Evolutionary conservation across 2,329 filamentous ascomycete species (phyloP).

Genomic region (Pseudomassariella vexata): DNA sequence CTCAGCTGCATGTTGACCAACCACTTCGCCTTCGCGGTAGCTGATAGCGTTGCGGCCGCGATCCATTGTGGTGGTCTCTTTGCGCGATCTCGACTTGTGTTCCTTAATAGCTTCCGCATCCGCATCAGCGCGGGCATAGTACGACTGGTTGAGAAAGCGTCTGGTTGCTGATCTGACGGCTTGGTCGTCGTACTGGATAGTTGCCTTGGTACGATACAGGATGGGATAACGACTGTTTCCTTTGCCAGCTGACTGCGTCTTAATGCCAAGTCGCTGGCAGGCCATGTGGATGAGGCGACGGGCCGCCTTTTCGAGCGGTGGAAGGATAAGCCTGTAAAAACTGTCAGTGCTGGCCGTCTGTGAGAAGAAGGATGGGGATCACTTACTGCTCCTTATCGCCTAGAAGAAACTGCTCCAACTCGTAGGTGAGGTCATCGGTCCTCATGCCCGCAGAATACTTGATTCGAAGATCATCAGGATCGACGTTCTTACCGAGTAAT

Average conservation of each 20-base stretch:
- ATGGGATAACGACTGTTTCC: slow-evolving; percentile 70
- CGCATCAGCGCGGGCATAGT: slow-evolving; percentile 48
- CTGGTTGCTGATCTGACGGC: slow-evolving; percentile 43
- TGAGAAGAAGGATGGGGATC: background rate
- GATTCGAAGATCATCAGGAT: slow-evolving; percentile 53
- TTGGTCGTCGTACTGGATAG: slow-evolving; percentile 52
- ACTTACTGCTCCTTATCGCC: slow-evolving; percentile 57
- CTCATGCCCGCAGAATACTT: slow-evolving; percentile 72
- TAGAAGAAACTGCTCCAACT: slow-evolving; percentile 67
- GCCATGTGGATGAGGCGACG: slow-evolving; percentile 78
- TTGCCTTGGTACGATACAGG: slow-evolving; percentile 68
- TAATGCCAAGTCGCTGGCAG: slow-evolving; percentile 68
- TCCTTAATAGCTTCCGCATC: slow-evolving; percentile 21
- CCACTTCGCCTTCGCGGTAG: slow-evolving; percentile 80
- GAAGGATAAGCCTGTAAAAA: slow-evolving; percentile 58
- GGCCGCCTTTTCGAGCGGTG: slow-evolving; percentile 75
- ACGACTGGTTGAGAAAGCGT: slow-evolving; percentile 41
- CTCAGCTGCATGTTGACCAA: slow-evolving; percentile 80
- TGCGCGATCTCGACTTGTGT: slow-evolving; percentile 15
- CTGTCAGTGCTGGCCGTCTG: slow-evolving; percentile 3
- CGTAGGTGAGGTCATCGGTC: slow-evolving; percentile 63
- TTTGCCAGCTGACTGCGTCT: slow-evolving; percentile 75
- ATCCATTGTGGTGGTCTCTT: slow-evolving; percentile 3
- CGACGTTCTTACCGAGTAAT: slow-evolving; percentile 53
- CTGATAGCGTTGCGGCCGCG: slow-evolving; percentile 33